Conservation (phyloP, 192 early-diverging fungal genomes). For the Chytriomyces sp. region DNA sequence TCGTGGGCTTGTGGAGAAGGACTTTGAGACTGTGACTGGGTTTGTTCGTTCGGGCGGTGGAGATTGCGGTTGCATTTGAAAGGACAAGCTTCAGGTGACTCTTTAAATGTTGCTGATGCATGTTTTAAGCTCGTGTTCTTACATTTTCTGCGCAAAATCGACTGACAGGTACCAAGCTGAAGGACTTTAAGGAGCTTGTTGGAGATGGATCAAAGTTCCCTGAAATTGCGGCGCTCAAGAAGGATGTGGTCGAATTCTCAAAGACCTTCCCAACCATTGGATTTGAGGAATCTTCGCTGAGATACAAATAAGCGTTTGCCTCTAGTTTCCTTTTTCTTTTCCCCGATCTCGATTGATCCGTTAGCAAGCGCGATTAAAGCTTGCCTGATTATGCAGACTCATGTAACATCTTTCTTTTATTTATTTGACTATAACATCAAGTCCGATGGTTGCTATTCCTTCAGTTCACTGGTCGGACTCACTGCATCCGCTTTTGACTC, state of each 20-base stretch:
- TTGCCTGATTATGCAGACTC: too few species aligned
- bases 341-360: too few species aligned
- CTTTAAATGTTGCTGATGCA: not conserved
- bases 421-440: too few species aligned
- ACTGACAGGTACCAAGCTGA: conserved; percentile 69
- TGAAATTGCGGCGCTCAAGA: conserved; percentile 74
- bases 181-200: conserved; percentile 87
- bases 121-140: not conserved
- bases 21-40: conserved; percentile 85
- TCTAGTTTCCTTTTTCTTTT: not conserved
- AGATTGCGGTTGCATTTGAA: conserved; percentile 77
- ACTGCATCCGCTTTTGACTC: not conserved
- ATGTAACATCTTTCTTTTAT: too few species aligned
- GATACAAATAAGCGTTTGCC: conserved; percentile 25
- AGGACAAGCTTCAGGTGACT: conserved; percentile 63
- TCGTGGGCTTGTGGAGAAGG: conserved; percentile 82
- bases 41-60: conserved; percentile 92
- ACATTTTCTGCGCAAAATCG: not conserved
- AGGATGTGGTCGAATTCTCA: conserved; percentile 84
- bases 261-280: conserved; percentile 88
- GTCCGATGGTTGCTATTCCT: not conserved
- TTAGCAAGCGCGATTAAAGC: too few species aligned
- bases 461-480: not conserved
- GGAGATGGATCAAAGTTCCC: conserved; percentile 54
- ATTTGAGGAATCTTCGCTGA: conserved; percentile 41